Conservation (phyloP, 169 alveolate genomes). For the Babesia bigemina region DNA sequence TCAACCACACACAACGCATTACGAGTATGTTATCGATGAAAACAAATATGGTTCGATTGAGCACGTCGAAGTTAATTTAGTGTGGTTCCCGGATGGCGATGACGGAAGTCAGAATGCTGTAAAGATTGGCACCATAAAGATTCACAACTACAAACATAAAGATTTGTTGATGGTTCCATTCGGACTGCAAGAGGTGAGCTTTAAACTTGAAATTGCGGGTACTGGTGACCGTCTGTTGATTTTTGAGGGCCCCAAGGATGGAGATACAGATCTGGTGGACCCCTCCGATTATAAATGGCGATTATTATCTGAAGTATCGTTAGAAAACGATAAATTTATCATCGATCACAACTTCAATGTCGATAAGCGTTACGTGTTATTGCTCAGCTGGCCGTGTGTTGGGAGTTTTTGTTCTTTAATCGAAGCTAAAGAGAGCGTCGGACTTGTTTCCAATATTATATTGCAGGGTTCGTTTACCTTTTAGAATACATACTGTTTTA, state of each 20-base stretch:
- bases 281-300: too few species aligned
- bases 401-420: too few species aligned
- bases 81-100: conserved; percentile 17
- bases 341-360: too few species aligned
- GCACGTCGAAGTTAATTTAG: neutral
- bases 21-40: conserved; percentile 13
- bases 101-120: neutral
- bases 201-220: neutral
- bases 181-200: conserved; percentile 9
- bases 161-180: conserved; percentile 2
- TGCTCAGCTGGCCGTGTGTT: too few species aligned
- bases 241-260: neutral
- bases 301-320: too few species aligned
- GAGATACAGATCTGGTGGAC: too few species aligned
- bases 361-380: too few species aligned
- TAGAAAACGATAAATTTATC: too few species aligned
- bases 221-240: neutral
- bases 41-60: neutral
- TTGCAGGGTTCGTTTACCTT: too few species aligned
- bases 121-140: conserved; percentile 2
- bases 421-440: too few species aligned
- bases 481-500: too few species aligned
- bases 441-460: too few species aligned
- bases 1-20: neutral
- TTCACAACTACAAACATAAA: conserved; percentile 7